Conservation (phyloP, 129 eudicot genomes). For the Deinandra increscens region DNA sequence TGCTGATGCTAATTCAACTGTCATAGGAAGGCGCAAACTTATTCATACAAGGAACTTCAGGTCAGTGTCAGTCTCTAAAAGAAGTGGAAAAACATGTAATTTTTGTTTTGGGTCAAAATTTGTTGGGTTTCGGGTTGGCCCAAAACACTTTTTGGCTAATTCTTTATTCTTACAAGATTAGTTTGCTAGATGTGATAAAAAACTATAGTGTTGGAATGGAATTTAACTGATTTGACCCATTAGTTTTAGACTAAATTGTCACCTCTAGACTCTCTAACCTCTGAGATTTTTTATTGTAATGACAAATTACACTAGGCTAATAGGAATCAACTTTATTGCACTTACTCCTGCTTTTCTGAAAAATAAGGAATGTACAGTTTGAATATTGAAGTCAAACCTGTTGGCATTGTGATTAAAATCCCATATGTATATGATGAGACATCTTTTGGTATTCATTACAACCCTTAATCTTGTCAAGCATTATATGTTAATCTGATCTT, state of each 20-base stretch:
- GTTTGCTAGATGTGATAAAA: background rate
- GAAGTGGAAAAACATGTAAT: background rate
- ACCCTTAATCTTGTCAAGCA: background rate
- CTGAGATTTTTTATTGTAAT: too few relatives aligned
- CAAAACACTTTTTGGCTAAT: too few relatives aligned
- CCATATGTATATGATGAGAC: background rate
- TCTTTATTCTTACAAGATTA: background rate
- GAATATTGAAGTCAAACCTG: background rate
- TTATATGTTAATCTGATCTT: constrained; percentile 11
- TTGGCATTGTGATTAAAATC: background rate
- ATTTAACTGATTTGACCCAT: background rate
- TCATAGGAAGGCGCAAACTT: constrained; percentile 29
- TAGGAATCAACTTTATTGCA: background rate
- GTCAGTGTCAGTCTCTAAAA: constrained; percentile 22
- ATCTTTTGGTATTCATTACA: background rate
- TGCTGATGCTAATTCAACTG: constrained; percentile 17
- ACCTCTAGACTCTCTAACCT: background rate
- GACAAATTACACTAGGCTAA: background rate
- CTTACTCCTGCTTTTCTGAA: background rate
- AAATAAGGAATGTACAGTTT: background rate
- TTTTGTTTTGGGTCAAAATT: background rate
- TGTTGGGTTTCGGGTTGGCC: background rate
- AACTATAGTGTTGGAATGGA: background rate
- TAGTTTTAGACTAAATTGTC: background rate
- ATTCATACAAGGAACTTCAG: constrained; percentile 35